Evolutionary conservation across 176 grass and related monocot species (phyloP).

Genomic region (Thalia dealbata): DNA sequence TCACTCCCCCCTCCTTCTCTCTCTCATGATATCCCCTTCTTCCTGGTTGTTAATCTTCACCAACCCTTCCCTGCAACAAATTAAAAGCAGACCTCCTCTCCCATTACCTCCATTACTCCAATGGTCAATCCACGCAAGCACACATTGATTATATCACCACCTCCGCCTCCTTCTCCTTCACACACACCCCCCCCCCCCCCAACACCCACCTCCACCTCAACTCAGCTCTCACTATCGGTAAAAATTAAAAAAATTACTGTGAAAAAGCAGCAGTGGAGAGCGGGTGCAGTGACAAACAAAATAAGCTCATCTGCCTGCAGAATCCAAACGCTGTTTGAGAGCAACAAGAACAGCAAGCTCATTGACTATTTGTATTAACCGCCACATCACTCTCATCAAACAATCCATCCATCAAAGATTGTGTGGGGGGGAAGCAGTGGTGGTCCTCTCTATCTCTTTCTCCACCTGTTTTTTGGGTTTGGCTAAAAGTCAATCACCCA

Average conservation of each 20-base stretch:
- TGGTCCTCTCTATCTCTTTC: no score
- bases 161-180: neutral
- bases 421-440: no score
- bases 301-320: neutral
- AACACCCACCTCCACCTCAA: neutral
- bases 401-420: neutral
- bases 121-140: neutral
- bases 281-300: neutral
- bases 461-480: no score
- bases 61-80: constrained; percentile 10
- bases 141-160: neutral
- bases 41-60: neutral
- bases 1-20: neutral
- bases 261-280: neutral
- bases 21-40: no score
- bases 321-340: neutral
- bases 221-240: neutral
- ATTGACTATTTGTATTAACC: neutral
- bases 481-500: no score
- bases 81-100: constrained; percentile 1
- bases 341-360: neutral
- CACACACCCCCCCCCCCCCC: neutral
- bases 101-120: neutral
- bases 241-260: neutral
- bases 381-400: neutral